phyloP scores from a whole-genome alignment of 441 rosid genomes.

The Kokia cookei region DNA sequence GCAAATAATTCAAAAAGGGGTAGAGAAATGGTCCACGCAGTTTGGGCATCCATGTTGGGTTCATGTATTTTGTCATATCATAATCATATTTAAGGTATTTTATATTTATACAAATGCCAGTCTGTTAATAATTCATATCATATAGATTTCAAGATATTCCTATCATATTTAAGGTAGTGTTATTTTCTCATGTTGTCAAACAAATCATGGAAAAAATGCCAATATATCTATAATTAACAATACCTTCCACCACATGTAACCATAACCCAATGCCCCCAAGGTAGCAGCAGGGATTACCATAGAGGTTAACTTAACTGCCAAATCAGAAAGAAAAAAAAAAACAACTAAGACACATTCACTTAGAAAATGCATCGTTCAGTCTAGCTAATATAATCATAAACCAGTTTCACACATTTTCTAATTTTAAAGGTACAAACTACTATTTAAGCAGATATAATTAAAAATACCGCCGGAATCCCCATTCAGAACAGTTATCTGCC shows the following conservation, averaged over 20 bases:
- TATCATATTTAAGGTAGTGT: too few species aligned
- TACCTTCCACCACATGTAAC: constrained; percentile 99
- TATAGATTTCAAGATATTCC: too few species aligned
- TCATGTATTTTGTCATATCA: too few species aligned
- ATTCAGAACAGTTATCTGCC: constrained; percentile 75
- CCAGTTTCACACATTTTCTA: not conserved
- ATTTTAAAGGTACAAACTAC: not conserved
- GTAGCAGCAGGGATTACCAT: constrained; percentile 75
- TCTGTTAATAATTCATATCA: too few species aligned
- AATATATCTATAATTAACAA: not conserved
- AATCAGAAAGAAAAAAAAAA: not conserved
- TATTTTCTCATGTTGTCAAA: too few species aligned
- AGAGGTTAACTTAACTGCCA: constrained; percentile 49
- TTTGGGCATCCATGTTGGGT: too few species aligned
- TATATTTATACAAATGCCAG: too few species aligned
- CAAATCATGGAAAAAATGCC: not conserved
- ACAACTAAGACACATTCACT: not conserved
- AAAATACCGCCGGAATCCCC: constrained; percentile 59
- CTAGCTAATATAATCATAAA: not conserved
- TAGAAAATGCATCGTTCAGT: not conserved
- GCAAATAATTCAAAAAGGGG: not conserved
- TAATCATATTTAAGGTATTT: too few species aligned
- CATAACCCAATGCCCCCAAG: constrained; percentile 89
- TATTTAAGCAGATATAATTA: not conserved
- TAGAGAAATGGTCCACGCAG: not conserved